Conservation (phyloP, 306 rosid species). For the Bauhinia variegata region DNA sequence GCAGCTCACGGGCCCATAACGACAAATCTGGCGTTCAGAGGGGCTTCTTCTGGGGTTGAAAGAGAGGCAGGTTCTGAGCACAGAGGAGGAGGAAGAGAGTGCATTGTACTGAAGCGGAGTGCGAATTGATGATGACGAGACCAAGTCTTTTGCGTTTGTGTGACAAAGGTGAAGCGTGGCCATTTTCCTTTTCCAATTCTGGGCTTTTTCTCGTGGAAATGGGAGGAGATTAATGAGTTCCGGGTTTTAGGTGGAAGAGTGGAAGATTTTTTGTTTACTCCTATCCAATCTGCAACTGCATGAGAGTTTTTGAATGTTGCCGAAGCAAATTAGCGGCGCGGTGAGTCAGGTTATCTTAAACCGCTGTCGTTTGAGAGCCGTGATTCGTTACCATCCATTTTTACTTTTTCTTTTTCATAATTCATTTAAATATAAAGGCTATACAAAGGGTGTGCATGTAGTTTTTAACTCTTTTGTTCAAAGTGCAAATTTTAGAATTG, state of each 20-base stretch:
- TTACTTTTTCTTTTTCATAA: too few relatives aligned
- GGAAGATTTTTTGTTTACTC: too few relatives aligned
- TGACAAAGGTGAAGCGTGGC: conserved; percentile 45
- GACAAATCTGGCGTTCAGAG: conserved; percentile 34
- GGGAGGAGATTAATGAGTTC: conserved; percentile 10
- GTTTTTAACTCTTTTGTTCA: too few relatives aligned
- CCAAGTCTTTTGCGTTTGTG: conserved; percentile 51
- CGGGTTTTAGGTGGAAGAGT: conserved; percentile 41
- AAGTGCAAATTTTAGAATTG: too few relatives aligned
- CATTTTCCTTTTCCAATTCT: conserved; percentile 33
- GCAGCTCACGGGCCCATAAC: conserved; percentile 46
- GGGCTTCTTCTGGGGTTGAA: conserved; percentile 35
- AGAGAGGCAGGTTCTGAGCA: conserved; percentile 31
- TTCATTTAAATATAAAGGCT: too few relatives aligned
- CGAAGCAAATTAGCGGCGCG: too few relatives aligned
- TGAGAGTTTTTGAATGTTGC: too few relatives aligned
- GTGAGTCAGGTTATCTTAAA: too few relatives aligned
- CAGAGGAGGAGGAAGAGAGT: conserved; percentile 33
- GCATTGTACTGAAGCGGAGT: conserved; percentile 38
- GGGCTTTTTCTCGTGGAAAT: background rate
- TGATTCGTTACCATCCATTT: too few relatives aligned
- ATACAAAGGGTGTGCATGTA: too few relatives aligned
- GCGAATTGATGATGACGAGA: conserved; percentile 49
- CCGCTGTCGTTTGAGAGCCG: too few relatives aligned
- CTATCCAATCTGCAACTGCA: too few relatives aligned